Percentiles rank a stretch among this genome's conserved stretches.
Conservation (phyloP, 139 green algal genomes). For the Diplosphaera chodatii region DNA sequence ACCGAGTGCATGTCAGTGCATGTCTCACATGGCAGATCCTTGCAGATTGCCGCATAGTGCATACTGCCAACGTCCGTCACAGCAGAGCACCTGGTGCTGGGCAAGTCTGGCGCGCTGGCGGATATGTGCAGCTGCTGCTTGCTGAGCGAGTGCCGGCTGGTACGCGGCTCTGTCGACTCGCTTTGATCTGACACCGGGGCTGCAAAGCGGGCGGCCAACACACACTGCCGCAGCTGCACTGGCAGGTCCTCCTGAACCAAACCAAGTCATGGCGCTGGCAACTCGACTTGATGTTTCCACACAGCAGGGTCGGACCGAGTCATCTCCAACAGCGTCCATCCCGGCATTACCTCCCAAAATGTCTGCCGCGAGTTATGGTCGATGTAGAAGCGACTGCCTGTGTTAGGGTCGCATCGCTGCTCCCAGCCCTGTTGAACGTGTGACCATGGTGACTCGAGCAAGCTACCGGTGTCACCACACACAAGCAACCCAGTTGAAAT, state of each 20-base stretch:
- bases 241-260: neutral
- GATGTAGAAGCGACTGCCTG: slow-evolving; percentile 85
- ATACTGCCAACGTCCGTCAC: too few relatives aligned
- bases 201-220: neutral
- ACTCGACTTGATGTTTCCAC: too few relatives aligned
- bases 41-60: too few relatives aligned
- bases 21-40: too few relatives aligned
- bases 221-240: neutral
- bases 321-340: too few relatives aligned
- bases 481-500: neutral
- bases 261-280: too few relatives aligned
- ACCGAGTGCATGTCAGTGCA: too few relatives aligned
- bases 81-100: too few relatives aligned
- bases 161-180: neutral
- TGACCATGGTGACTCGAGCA: too few relatives aligned
- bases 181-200: too few relatives aligned
- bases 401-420: slow-evolving; percentile 62
- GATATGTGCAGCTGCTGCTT: neutral
- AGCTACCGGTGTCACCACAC: too few relatives aligned
- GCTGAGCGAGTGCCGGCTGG: neutral
- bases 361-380: slow-evolving; percentile 90
- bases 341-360: slow-evolving; percentile 63
- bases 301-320: too few relatives aligned
- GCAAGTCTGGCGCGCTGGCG: neutral
- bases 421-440: slow-evolving; percentile 71